Conservation (phyloP, 1,139 yeast species). For the Geotrichum restrictum region DNA sequence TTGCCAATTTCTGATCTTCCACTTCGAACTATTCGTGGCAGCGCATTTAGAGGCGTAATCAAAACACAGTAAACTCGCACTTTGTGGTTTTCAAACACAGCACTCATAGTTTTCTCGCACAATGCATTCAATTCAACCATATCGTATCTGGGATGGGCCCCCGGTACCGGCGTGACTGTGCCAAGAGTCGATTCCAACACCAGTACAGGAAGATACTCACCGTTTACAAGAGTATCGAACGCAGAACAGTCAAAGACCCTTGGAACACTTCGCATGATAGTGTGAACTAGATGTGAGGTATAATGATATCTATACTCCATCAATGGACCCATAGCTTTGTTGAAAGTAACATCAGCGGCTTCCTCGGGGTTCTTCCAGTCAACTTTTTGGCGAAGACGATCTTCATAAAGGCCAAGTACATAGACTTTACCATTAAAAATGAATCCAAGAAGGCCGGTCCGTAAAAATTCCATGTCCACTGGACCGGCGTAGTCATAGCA, state of each 20-base stretch:
- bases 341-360: slow-evolving; percentile 14
- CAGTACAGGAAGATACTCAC: slow-evolving; percentile 81
- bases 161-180: slow-evolving; percentile 29
- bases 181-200: slow-evolving; percentile 82
- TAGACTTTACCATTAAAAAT: slow-evolving; percentile 81
- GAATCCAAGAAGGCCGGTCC: slow-evolving; percentile 90
- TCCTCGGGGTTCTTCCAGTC: slow-evolving; percentile 33
- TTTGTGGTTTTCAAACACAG: slow-evolving; percentile 64
- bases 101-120: slow-evolving; percentile 69
- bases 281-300: slow-evolving; percentile 73
- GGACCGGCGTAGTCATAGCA: slow-evolving; percentile 67
- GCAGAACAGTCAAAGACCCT: slow-evolving; percentile 87
- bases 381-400: slow-evolving; percentile 68
- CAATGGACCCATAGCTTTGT: neutral
- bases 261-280: slow-evolving; percentile 76
- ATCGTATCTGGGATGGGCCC: slow-evolving; percentile 39
- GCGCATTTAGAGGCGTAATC: slow-evolving; percentile 72
- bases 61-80: slow-evolving; percentile 78
- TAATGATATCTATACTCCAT: slow-evolving; percentile 61
- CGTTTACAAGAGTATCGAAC: slow-evolving; percentile 80
- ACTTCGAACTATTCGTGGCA: slow-evolving; percentile 78
- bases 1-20: slow-evolving; percentile 92
- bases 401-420: slow-evolving; percentile 86
- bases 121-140: slow-evolving; percentile 60
- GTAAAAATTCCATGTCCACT: slow-evolving; percentile 69